Base-by-base conservation (phyloP, 164 flowering plant species). In the Annona squamosa region DNA sequence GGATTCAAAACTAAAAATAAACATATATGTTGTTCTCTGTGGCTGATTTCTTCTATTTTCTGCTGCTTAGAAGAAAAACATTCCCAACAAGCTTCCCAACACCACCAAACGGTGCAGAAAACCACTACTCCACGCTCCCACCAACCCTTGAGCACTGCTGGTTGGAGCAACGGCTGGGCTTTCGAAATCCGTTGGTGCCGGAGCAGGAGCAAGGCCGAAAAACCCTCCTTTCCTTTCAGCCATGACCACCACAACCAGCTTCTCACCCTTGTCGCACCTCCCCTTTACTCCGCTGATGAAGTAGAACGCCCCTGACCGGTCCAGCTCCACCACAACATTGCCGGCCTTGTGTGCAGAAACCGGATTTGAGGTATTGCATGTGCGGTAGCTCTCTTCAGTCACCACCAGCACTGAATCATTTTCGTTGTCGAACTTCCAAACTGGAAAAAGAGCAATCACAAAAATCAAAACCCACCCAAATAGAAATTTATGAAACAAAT, bases 361-460 rank as follows among this genome's bases (percentile, higher is more conserved):
- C 2, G 92, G 90, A n/a, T 59, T 77, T 46, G 87, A 71, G 0
- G 75, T 71, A 63, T 85, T 86, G 86, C 77, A 80, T 71, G 48
- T 77, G 72, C 19, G 46, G 70, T 80, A 77, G 18, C 45, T 77
- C 81, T 52, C 71, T 75, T 71, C 73, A 65, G 37, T 79, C 78
- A 88, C 89, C 76, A 82, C 79, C 77, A 86, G 67, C 41, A 86
- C 91, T 1, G 91, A 85, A 59, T 88, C 89, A 46, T 81, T 78
- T 4, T 67, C 56, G 17, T 74, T 73, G 9, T 82, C 77, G 70
- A 81, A 84, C 18, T 82, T 80, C 87, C 85, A 86, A 6, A 85
- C 89, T 87, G 82, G 17, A 42, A 3, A 46, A 46, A 57, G 10
- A 37, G n/a, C 5, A 67, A 19, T 10, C 9, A 26, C 72, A 70